Percentiles rank a stretch among this genome's conserved stretches.
Conservation (phyloP, 2,329 filamentous ascomycete species). For the Rhynchosporium secalis region DNA sequence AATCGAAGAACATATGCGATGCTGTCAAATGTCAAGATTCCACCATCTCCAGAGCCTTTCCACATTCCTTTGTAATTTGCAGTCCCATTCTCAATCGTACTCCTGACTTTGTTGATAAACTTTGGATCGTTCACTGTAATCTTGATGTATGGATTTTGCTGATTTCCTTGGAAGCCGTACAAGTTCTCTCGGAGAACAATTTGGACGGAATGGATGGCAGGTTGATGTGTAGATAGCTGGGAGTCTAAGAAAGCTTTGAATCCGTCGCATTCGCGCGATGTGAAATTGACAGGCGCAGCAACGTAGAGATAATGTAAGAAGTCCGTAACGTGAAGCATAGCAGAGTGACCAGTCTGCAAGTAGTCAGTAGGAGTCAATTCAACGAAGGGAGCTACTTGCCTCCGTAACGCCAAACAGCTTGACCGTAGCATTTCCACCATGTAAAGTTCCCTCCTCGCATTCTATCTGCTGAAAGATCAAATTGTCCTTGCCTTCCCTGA, state of each 20-base stretch:
- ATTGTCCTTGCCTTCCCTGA: slow-evolving; percentile 63
- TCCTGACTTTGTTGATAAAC: slow-evolving; percentile 73
- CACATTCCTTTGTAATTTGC: slow-evolving; percentile 93
- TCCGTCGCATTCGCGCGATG: slow-evolving; percentile 70
- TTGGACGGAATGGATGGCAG: slow-evolving; percentile 75
- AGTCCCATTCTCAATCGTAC: slow-evolving; percentile 69
- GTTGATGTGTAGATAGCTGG: slow-evolving; percentile 71
- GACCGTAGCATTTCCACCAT: slow-evolving; percentile 74
- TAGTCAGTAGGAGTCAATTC: slow-evolving; percentile 24
- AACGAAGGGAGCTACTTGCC: slow-evolving; percentile 44
- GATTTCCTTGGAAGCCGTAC: slow-evolving; percentile 91
- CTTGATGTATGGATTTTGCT: slow-evolving; percentile 88
- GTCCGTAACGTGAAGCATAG: slow-evolving; percentile 90
- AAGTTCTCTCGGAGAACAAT: slow-evolving; percentile 87
- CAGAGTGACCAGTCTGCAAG: slow-evolving; percentile 72
- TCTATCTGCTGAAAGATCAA: slow-evolving; percentile 97
- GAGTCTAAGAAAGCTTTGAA: slow-evolving; percentile 82
- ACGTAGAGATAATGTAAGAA: slow-evolving; percentile 97
- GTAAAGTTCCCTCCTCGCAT: slow-evolving; percentile 81
- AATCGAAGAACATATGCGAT: slow-evolving; percentile 94
- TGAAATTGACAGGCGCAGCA: slow-evolving; percentile 81
- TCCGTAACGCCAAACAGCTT: slow-evolving; percentile 94
- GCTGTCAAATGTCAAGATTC: slow-evolving; percentile 89
- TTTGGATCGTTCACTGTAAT: slow-evolving; percentile 91
- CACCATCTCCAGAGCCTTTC: slow-evolving; percentile 65